Conservation (phyloP, 2,329 filamentous ascomycete genomes). For the Aspergillus fischeri region DNA sequence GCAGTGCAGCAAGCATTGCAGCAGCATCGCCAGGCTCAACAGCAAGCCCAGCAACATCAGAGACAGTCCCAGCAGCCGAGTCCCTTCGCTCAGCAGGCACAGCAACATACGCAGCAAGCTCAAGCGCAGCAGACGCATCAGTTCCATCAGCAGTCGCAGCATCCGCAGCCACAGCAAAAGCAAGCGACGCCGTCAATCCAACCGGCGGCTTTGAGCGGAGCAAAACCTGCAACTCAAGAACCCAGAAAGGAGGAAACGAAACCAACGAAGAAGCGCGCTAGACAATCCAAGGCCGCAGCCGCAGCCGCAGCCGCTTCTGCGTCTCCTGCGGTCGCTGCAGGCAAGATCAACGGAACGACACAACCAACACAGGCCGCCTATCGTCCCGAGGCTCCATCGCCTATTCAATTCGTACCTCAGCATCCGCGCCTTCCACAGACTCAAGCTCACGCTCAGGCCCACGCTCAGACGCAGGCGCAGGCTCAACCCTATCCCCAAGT, state of each 20-base stretch:
- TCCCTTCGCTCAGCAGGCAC: not conserved
- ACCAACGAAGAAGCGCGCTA: not conserved
- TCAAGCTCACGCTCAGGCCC: not conserved
- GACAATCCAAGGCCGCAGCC: not conserved
- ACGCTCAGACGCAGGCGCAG: not conserved
- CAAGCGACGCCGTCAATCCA: constrained; percentile 1
- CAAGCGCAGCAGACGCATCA: constrained; percentile 7
- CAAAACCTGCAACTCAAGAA: not conserved
- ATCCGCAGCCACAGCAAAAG: constrained; percentile 1
- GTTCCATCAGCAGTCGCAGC: constrained; percentile 11
- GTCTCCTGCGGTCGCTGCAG: not conserved
- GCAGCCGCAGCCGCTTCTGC: not conserved
- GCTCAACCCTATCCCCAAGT: not conserved
- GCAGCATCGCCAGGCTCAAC: constrained; percentile 2
- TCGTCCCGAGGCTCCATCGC: not conserved
- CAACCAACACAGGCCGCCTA: not conserved
- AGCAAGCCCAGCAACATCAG: constrained; percentile 7
- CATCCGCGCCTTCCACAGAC: not conserved
- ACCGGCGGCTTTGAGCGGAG: not conserved
- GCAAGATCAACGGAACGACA: not conserved
- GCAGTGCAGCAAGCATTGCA: not conserved
- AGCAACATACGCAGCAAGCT: not conserved
- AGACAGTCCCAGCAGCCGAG: not conserved
- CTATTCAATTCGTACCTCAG: not conserved
- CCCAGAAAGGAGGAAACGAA: constrained; percentile 3